Evolutionary conservation across 805 yeast genomes (phyloP).

Genomic region (Schwanniomyces pseudopolymorphus): DNA sequence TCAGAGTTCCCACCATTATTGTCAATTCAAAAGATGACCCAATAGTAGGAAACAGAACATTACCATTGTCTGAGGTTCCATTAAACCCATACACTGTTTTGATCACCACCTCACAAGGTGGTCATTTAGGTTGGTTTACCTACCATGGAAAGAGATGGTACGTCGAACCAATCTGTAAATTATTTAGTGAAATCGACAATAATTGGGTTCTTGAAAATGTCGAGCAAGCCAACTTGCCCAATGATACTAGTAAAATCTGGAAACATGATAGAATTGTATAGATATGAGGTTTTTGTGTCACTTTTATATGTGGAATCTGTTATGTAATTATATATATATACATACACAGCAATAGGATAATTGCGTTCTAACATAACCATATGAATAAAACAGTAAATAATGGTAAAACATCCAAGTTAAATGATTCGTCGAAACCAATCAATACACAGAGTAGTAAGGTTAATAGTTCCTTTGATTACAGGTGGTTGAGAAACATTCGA

Average conservation of each 20-base stretch:
- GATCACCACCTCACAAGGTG: slow-evolving; percentile 65
- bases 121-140: slow-evolving; percentile 61
- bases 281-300: background rate
- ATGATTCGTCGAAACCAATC: background rate
- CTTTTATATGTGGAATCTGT: background rate
- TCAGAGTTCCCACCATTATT: slow-evolving; percentile 62
- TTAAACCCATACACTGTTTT: slow-evolving; percentile 59
- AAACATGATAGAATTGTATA: slow-evolving; percentile 27
- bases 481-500: slow-evolving; percentile 27
- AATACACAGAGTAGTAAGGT: background rate
- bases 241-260: slow-evolving; percentile 30
- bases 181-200: slow-evolving; percentile 31
- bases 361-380: background rate
- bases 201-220: slow-evolving; percentile 21
- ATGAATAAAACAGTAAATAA: background rate
- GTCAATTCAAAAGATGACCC: slow-evolving; percentile 70
- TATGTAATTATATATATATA: background rate
- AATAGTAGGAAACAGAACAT: slow-evolving; percentile 50
- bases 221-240: slow-evolving; percentile 22
- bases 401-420: background rate
- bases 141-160: slow-evolving; percentile 36
- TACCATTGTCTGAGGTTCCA: slow-evolving; percentile 50
- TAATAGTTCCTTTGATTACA: background rate
- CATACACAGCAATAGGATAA: background rate
- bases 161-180: slow-evolving; percentile 32